These are phyloP conservation scores for Candida sp. DNA, from an alignment of 1,139 yeast genomes.

Conservation along the genomic window DNA sequence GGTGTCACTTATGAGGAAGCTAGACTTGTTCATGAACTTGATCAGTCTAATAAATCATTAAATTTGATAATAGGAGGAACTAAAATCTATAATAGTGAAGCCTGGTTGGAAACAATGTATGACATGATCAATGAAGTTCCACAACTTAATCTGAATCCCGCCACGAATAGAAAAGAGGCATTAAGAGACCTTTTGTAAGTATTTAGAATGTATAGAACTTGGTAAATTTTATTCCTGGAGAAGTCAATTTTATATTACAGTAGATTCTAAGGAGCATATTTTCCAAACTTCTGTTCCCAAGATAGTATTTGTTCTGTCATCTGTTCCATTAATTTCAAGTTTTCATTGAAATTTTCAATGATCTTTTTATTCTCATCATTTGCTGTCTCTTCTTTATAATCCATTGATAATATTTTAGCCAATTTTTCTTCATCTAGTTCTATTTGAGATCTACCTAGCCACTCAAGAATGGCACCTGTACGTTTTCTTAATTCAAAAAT, in stretches of 20 bases:
- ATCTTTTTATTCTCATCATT: constrained; percentile 23
- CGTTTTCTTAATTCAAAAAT: constrained; percentile 82
- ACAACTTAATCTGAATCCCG: not conserved
- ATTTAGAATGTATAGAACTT: too few species aligned
- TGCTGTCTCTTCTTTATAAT: constrained; percentile 13
- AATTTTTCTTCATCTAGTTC: constrained; percentile 74
- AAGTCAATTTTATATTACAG: not conserved
- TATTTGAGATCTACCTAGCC: constrained; percentile 78
- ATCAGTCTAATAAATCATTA: constrained; percentile 47
- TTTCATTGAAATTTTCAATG: constrained; percentile 50
- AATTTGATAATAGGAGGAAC: constrained; percentile 76
- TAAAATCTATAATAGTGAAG: constrained; percentile 53
- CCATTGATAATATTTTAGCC: constrained; percentile 48
- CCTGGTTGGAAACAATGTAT: constrained; percentile 39
- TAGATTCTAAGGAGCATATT: constrained; percentile 36
- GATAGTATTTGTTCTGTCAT: constrained; percentile 62
- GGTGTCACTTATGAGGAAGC: constrained; percentile 95
- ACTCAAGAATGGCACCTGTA: constrained; percentile 87
- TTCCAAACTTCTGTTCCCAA: constrained; percentile 79
- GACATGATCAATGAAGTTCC: constrained; percentile 2
- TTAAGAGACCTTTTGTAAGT: not conserved
- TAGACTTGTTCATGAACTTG: constrained; percentile 71
- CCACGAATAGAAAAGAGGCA: constrained; percentile 1
- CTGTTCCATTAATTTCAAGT: constrained; percentile 62
- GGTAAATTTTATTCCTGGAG: too few species aligned